A percentile compares a stretch with the other conserved stretches of the same genome.
Conservation (phyloP, 2,329 filamentous ascomycete genomes). For the Fusarium ambrosium region DNA sequence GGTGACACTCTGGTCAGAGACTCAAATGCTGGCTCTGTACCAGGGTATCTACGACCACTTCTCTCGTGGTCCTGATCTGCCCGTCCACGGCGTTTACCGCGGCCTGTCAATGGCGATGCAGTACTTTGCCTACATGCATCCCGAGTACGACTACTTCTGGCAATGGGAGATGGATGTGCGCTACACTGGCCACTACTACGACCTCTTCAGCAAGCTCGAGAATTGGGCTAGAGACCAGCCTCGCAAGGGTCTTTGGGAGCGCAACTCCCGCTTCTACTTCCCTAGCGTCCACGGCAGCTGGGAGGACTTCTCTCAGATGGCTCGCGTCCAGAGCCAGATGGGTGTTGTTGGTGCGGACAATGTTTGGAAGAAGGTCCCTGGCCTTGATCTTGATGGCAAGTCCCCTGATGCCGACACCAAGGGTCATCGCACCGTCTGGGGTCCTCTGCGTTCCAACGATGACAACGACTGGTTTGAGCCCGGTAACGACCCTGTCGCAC, state of each 20-base stretch:
- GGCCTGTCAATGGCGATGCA: slow-evolving; percentile 95
- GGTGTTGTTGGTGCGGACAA: slow-evolving; percentile 76
- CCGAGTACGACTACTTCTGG: slow-evolving; percentile 93
- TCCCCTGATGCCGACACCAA: slow-evolving; percentile 50
- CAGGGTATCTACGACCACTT: slow-evolving; percentile 87
- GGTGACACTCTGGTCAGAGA: slow-evolving; percentile 92
- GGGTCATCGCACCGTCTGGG: slow-evolving; percentile 78
- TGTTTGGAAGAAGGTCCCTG: slow-evolving; percentile 70
- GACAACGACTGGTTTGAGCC: slow-evolving; percentile 79
- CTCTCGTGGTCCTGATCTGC: slow-evolving; percentile 73
- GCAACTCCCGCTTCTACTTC: slow-evolving; percentile 82
- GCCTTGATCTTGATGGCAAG: slow-evolving; percentile 56
- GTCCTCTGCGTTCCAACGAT: slow-evolving; percentile 78
- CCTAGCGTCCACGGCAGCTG: slow-evolving; percentile 81
- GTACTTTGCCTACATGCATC: slow-evolving; percentile 89
- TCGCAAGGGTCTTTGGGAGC: slow-evolving; percentile 85
- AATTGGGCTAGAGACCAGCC: slow-evolving; percentile 80
- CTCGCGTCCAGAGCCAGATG: slow-evolving; percentile 80
- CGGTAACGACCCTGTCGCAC: slow-evolving; percentile 80
- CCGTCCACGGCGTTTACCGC: slow-evolving; percentile 92
- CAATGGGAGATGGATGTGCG: slow-evolving; percentile 96
- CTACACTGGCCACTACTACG: slow-evolving; percentile 89
- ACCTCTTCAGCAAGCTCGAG: slow-evolving; percentile 77
- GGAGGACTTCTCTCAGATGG: slow-evolving; percentile 82
- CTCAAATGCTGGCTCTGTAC: slow-evolving; percentile 92